Evolutionary conservation across 257 asterid genomes (phyloP).

Genomic region (Cruciata laevipes): DNA sequence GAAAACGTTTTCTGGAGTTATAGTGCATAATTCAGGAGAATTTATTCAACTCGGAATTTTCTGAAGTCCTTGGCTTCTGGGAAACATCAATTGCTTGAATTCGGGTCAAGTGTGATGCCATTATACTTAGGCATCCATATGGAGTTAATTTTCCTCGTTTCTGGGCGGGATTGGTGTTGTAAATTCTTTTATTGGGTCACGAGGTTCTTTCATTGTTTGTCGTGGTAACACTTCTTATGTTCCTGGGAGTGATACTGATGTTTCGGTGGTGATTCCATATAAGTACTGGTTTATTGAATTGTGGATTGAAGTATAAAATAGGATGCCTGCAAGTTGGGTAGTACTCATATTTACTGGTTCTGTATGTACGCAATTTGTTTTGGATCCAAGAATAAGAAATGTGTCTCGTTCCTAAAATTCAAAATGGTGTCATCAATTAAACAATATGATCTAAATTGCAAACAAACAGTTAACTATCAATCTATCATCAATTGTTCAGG

Average conservation of each 20-base stretch:
- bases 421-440: too few relatives aligned
- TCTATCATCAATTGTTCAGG: too few relatives aligned
- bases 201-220: not conserved
- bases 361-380: not conserved
- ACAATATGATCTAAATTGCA: too few relatives aligned
- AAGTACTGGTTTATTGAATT: not conserved
- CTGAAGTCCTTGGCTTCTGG: not conserved
- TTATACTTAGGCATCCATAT: not conserved
- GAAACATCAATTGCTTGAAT: not conserved
- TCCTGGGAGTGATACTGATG: not conserved
- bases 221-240: not conserved
- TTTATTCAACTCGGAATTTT: not conserved
- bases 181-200: not conserved
- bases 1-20: not conserved
- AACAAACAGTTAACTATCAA: too few relatives aligned
- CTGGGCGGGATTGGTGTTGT: conserved; percentile 4
- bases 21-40: not conserved
- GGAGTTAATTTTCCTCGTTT: not conserved
- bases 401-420: not conserved
- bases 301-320: not conserved
- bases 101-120: not conserved
- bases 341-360: not conserved
- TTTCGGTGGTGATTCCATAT: not conserved
- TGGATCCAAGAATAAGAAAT: not conserved
- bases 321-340: too few relatives aligned